Evolutionary conservation across 2,329 filamentous ascomycete genomes (phyloP).

Genomic region (Fusarium subtropicale): DNA sequence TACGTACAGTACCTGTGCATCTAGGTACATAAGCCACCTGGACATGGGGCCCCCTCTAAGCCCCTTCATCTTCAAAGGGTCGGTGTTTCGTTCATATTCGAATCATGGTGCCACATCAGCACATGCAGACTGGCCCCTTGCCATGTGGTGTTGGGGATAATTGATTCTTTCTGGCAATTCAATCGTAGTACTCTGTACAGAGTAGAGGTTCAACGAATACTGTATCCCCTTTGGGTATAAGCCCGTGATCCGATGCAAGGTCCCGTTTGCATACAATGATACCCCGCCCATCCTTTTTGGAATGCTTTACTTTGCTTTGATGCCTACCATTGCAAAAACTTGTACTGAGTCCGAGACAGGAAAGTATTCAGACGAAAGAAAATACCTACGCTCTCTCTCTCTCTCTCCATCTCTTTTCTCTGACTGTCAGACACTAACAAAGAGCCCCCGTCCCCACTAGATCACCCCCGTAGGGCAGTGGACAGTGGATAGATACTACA

Average conservation of each 20-base stretch:
- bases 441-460: neutral
- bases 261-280: neutral
- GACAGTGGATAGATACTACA: slow-evolving; percentile 3
- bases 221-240: neutral
- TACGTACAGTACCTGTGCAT: neutral
- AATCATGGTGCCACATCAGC: slow-evolving; percentile 35
- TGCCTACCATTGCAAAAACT: neutral
- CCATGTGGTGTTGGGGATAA: neutral
- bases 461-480: slow-evolving; percentile 15
- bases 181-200: neutral
- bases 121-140: neutral
- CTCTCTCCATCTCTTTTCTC: no score
- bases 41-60: neutral
- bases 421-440: slow-evolving; percentile 1
- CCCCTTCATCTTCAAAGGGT: slow-evolving; percentile 9
- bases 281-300: neutral
- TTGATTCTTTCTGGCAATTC: slow-evolving; percentile 1
- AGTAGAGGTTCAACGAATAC: slow-evolving; percentile 1
- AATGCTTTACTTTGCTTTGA: neutral
- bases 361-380: neutral
- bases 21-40: neutral
- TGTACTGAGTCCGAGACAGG: neutral
- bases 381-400: neutral
- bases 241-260: neutral
- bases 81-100: slow-evolving; percentile 6